Base-by-base conservation (phyloP, 805 yeast genomes). In the Nakazawaea peltata region DNA sequence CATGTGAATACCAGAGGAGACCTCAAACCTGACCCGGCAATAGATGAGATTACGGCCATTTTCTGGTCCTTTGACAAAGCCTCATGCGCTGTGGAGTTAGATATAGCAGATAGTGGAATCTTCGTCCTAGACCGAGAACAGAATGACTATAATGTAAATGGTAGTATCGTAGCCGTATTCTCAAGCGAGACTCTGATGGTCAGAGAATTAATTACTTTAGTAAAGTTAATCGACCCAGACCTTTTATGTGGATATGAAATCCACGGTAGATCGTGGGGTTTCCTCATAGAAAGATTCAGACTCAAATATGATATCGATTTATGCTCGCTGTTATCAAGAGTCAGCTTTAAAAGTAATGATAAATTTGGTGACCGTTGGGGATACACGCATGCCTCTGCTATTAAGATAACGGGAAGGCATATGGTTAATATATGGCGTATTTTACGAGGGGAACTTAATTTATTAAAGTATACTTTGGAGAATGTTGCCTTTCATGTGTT, bases 241-340 rank as follows among this genome's bases (percentile, higher is more conserved):
- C 74, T 92, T 21, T 49, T 92, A 5, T 68, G 84, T 0, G 97
- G 97, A 0, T 92, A 71, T 52, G 98, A 92, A 48, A 68, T 85
- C 5, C 82, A 85, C 43, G 59, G 77, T 1, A 47, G 71, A 0
- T 84, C 97, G 0, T 90, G 97, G 97, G 97, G 98, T 0, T 92
- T 83, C 48, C 35, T 88, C 0, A 65, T 83, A 18, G 92, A 83
- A 34, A 54, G 98, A 30, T 67, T 71, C 37, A 51, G 61, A 13
- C 41, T 39, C 0, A 56, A 50, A 2, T 65, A 65, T 46, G 71
- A 69, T 2, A 55, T 68, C 10, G 81, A 84, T 44, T 43, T 86
- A 3, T 52, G 70, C n/a, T 59, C 65, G 0, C 69, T 74, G 28
- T 51, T 87, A 1, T 74, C 95, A 1, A 59, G 95, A 37, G 79